Evolutionary conservation across 768 basidiomycete genomes (phyloP).

Genomic region (Udeniomyces megalosporus): DNA sequence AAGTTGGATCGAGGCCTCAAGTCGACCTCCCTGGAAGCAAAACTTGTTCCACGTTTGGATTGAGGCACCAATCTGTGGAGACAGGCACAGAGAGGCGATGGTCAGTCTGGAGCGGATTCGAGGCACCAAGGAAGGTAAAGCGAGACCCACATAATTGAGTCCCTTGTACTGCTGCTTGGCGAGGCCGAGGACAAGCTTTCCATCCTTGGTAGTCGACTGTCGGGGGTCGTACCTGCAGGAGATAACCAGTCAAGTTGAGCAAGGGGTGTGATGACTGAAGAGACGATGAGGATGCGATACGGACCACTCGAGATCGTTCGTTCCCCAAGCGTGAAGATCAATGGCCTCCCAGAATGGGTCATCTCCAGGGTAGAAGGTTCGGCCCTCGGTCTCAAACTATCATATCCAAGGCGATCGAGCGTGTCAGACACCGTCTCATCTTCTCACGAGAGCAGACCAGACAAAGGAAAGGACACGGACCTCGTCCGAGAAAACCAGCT

Average conservation of each 20-base stretch:
- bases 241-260: background rate
- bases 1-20: constrained; percentile 8
- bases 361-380: constrained; percentile 15
- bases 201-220: constrained; percentile 29
- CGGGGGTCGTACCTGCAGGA: constrained; percentile 28
- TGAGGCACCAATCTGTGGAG: background rate
- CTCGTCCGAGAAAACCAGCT: constrained; percentile 5
- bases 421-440: constrained; percentile 6
- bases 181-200: constrained; percentile 24
- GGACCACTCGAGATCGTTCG: constrained; percentile 26
- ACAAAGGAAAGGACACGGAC: background rate
- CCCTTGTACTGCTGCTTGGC: constrained; percentile 11
- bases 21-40: constrained; percentile 11
- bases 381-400: constrained; percentile 5
- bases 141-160: constrained; percentile 19
- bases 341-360: constrained; percentile 14
- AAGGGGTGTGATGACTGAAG: background rate
- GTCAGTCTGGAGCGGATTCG: no score
- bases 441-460: background rate
- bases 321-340: constrained; percentile 13
- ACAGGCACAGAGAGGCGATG: no score
- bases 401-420: no score
- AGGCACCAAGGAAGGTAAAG: background rate
- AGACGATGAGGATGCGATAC: background rate
- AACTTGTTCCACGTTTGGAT: constrained; percentile 13